Conservation (phyloP, 331 rosid species). For the Cydonia oblonga region DNA sequence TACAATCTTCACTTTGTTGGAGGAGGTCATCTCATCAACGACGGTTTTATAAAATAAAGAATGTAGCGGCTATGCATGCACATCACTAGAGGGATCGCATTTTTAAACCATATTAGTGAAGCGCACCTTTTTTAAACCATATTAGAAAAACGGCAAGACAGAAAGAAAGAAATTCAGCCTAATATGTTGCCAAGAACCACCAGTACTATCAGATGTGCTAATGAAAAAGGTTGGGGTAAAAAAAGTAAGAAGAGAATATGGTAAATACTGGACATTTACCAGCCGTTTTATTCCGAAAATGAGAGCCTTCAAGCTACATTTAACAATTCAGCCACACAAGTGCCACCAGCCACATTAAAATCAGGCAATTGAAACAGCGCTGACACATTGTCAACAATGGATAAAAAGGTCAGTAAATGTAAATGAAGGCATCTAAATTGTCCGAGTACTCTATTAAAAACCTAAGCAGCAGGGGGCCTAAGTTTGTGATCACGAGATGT, state of each 20-base stretch:
- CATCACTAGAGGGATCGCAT: neutral
- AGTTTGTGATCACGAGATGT: slow-evolving; percentile 90
- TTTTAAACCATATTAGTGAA: no score
- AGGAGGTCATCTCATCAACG: no score
- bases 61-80: no score
- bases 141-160: neutral
- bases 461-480: slow-evolving; percentile 97
- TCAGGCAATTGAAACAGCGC: slow-evolving; percentile 11
- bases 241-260: neutral
- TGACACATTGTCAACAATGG: slow-evolving; percentile 21
- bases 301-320: slow-evolving; percentile 2
- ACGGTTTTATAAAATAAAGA: no score
- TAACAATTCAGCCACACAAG: slow-evolving; percentile 14
- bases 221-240: neutral
- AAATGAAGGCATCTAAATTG: slow-evolving; percentile 16
- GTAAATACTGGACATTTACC: neutral
- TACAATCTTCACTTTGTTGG: no score
- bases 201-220: neutral
- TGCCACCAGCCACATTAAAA: slow-evolving; percentile 4
- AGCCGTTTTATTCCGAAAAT: slow-evolving; percentile 12
- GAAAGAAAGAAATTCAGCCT: neutral
- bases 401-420: neutral
- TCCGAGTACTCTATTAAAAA: neutral
- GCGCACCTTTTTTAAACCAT: neutral
- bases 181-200: neutral